Base-by-base conservation (phyloP, 805 yeast genomes). In the Maudiozyma barnettii region DNA sequence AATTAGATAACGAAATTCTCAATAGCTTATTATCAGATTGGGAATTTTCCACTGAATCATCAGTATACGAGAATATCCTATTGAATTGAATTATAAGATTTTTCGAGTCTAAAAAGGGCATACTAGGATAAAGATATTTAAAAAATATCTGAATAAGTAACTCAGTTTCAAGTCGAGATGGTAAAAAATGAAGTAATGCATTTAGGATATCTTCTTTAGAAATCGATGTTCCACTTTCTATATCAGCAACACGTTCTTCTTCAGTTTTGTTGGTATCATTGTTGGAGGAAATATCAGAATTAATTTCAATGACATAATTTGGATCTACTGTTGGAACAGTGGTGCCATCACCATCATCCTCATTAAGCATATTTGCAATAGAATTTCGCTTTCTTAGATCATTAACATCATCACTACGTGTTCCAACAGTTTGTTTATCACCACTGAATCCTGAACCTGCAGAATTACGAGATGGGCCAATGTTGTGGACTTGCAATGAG, bases 51-150 rank as follows among this genome's bases (percentile, higher is more conserved):
- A 9, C 37, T 5, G 23, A 9, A 4, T 8, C 19, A 10, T 30
- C 14, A 16, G 13, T 19, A 39, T 22, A 39, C 14, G 38, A 30
- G 20, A 42, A 42, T 23, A 65, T 63, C 43, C 58, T 61, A 39
- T 49, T 51, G 26, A 59, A 53, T 46, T 61, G 66, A 30, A 48
- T 49, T 44, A 55, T 61, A 67, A 67, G 44, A 54, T 65, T 57
- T 43, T 49, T 56, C 45, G 82, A 87, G 59, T 82, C 88, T 33
- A 82, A 63, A 51, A 75, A 78, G 2, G 93, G 90, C 55, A 82
- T 68, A 49, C 75, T 79, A 10, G 84, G 74, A 58, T 83, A 84
- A 4, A 82, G 62, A 33, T 72, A 69, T 8, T 69, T 70, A 57
- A 82, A 82, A 52, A 77, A 82, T 51, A 79, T 66, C 47, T 79